Evolutionary conservation across 2,329 filamentous ascomycete genomes (phyloP).

Genomic region (Hortaea werneckii): DNA sequence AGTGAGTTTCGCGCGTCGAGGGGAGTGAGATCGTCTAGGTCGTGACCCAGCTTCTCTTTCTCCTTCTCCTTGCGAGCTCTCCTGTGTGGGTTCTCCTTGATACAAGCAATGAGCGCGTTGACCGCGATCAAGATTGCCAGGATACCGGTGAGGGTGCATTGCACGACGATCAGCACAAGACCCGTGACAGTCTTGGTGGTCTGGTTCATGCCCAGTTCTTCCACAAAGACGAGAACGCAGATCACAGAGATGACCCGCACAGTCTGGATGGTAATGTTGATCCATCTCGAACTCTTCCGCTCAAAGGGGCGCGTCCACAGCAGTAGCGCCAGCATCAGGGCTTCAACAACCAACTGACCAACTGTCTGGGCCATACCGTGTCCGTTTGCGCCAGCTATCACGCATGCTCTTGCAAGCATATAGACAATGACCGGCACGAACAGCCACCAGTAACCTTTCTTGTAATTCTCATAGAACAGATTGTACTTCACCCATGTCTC

Average conservation of each 20-base stretch:
- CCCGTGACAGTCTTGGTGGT: slow-evolving; percentile 92
- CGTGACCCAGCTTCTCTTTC: slow-evolving; percentile 72
- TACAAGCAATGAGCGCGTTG: slow-evolving; percentile 75
- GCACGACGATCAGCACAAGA: slow-evolving; percentile 84
- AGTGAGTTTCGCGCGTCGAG: slow-evolving; percentile 81
- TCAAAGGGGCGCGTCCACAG: slow-evolving; percentile 81
- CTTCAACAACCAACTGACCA: slow-evolving; percentile 72
- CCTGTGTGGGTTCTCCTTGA: slow-evolving; percentile 82
- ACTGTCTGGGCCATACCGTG: slow-evolving; percentile 73
- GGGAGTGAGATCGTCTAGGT: slow-evolving; percentile 73
- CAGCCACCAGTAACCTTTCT: slow-evolving; percentile 92
- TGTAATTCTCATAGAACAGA: slow-evolving; percentile 93
- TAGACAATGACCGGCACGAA: slow-evolving; percentile 86
- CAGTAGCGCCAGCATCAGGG: slow-evolving; percentile 65
- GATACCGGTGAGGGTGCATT: slow-evolving; percentile 70
- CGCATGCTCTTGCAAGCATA: slow-evolving; percentile 78
- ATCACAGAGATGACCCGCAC: slow-evolving; percentile 80
- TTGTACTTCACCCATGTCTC: slow-evolving; percentile 90
- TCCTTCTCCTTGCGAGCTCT: slow-evolving; percentile 81
- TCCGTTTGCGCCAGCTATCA: slow-evolving; percentile 76
- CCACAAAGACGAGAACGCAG: slow-evolving; percentile 86
- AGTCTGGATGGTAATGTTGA: slow-evolving; percentile 85
- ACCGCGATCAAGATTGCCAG: slow-evolving; percentile 80
- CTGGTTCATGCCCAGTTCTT: slow-evolving; percentile 79
- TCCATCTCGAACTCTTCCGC: slow-evolving; percentile 76